Evolutionary conservation across 352 stramenopile species (phyloP), one percentile per base, ranked within the genome.

Genomic region (Aphanomyces euteiches): DNA sequence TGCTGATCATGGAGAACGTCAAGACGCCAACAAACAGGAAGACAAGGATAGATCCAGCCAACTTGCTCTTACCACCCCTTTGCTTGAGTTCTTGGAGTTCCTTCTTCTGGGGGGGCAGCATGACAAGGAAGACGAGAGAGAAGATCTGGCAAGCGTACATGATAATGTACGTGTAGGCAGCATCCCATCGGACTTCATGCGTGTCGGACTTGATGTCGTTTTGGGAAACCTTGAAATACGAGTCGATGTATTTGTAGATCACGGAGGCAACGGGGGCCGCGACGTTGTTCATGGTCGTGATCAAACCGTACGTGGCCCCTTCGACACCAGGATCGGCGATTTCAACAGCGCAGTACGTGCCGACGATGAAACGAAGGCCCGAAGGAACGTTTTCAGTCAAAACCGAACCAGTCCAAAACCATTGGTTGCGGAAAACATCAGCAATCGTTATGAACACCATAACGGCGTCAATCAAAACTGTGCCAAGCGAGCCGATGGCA

Each of bases 391-490:
- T 73, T 28, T 76, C 78, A n/a, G 84, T 69, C 8, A 88, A 68
- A 1, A 78, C 79, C 12, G 86, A 74, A 28, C 77, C 79, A 13
- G 86, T 79, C 78, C 79, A 89, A 58, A 89, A 82, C 78, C 79
- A 88, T 47, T 84, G 80, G 61, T 75, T 86, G 43, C 80, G 79
- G 47, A 82, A 63, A 15, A 89, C 57, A 28, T 82, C 67, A 73
- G 78, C 87, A 1, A 78, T 78, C 3, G 78, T 77, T 0, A 87
- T 41, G 74, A 88, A 83, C n/a, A 76, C 87, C 72, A 83, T 80
- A 37, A 84, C 61, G 12, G 69, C 76, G 28, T 85, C 80, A 1
- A 83, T 74, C 0, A 74, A 10, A 36, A 89, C 67, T 2, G 70
- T 78, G 5, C 74, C 72, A 39, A 84, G 65, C 41, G 83, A 73